A percentile compares a stretch with the other conserved stretches of the same genome.
Conservation (phyloP, 2,329 filamentous ascomycete species). For the Dothistroma pini region DNA sequence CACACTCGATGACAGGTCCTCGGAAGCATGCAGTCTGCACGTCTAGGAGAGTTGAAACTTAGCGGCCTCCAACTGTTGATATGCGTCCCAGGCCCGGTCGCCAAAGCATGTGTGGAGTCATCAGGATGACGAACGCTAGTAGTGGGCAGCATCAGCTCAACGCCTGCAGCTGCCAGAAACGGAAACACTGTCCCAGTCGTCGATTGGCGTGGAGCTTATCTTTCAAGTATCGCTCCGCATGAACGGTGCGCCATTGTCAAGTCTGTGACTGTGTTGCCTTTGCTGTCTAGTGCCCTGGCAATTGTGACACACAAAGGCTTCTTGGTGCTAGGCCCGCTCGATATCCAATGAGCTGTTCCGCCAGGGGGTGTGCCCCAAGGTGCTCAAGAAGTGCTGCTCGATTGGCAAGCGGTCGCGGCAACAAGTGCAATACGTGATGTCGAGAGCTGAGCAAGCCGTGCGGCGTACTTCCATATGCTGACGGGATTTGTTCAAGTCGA, state of each 20-base stretch:
- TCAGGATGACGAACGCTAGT: not conserved
- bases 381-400: slow-evolving; percentile 5
- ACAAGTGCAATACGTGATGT: not conserved
- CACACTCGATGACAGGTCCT: not conserved
- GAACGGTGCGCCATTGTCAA: not conserved
- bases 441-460: slow-evolving; percentile 15
- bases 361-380: slow-evolving; percentile 3
- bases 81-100: not conserved
- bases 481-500: slow-evolving; percentile 31
- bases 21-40: too few relatives aligned
- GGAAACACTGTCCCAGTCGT: not conserved
- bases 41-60: not conserved
- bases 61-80: not conserved
- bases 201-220: not conserved
- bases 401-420: not conserved
- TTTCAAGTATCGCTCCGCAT: not conserved
- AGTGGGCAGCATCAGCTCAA: not conserved
- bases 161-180: not conserved
- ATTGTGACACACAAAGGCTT: not conserved
- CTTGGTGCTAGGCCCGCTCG: not conserved
- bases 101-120: slow-evolving; percentile 1
- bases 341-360: slow-evolving; percentile 4
- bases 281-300: not conserved
- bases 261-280: not conserved
- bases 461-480: slow-evolving; percentile 25